Conservation (phyloP, 2,329 filamentous ascomycete genomes). For the Aureobasidium sp. region DNA sequence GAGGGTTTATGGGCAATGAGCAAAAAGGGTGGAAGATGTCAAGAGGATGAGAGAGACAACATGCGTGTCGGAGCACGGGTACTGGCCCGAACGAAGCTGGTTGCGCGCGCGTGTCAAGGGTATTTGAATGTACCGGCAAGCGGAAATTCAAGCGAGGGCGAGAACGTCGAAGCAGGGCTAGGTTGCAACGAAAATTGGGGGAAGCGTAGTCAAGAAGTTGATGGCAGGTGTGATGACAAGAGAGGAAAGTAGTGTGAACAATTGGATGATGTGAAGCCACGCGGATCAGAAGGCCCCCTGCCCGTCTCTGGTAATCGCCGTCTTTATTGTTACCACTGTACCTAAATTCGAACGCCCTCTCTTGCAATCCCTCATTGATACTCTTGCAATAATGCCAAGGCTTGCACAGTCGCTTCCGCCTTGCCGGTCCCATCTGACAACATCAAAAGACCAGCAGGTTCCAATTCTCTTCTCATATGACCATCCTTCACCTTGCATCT, state of each 20-base stretch:
- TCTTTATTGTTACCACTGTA: neutral
- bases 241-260: neutral
- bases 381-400: conserved; percentile 6
- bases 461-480: neutral
- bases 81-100: conserved; percentile 2
- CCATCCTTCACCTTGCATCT: neutral
- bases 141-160: conserved; percentile 10
- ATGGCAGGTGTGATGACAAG: neutral
- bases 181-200: neutral
- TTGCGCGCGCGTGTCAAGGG: conserved; percentile 8
- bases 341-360: conserved; percentile 9
- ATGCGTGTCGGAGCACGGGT: conserved; percentile 12
- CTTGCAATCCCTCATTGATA: conserved; percentile 1
- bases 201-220: neutral
- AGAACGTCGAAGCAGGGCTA: neutral
- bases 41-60: conserved; percentile 4
- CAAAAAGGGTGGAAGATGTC: neutral
- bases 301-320: conserved; percentile 4
- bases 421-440: conserved; percentile 4
- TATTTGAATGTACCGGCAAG: conserved; percentile 6
- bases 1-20: neutral
- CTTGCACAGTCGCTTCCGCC: conserved; percentile 8
- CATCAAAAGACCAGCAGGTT: conserved; percentile 1
- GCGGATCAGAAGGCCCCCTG: conserved; percentile 1
- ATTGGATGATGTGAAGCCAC: neutral